Base-by-base conservation (phyloP, 352 stramenopile species). In the Phytophthora ramorum region DNA sequence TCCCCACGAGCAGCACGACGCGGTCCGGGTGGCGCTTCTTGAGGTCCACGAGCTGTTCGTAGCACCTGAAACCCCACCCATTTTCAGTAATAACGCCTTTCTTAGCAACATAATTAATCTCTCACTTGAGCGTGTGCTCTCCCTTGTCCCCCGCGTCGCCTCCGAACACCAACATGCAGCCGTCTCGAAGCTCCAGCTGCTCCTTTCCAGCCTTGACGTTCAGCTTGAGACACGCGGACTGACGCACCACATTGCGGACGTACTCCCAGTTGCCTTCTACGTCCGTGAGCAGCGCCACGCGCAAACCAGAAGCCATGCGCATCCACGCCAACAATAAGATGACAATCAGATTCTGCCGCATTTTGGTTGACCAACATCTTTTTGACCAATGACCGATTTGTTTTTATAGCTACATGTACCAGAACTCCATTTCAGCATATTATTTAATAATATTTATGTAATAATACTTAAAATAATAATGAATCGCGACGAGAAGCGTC, bases 61-160 rank as follows among this genome's bases (percentile, higher is more conserved):
- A 94, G 69, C 85, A 93, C 46, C 84, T 87, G 30, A 46, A 14
- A 54, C 7, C 13, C 14, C 12, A 47, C 8, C 4, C 43, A 37
- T 14, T 35, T 37, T 50, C 14, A 20, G 16, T 52, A 20, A 19
- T 35, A 37, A 10, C 28, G 13, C 2, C 40, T 7, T 24, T 46
- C 40, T 4, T 46, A 26, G 20, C 7, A 1, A 26, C 10, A 46
- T 26, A 48, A 22, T 20, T 43, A 82, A 32, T 26, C 10, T 43
- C 58, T 30, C 47, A 89, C 80, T 86, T 85, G 53, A 98, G 79
- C 32, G 96, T 96, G 40, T 96, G 80, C 16, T 78, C 76, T 54
- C 91, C 92, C 71, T 98, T 98, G 72, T 98, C 94, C 7, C 95
- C 92, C 0, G 76, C 83, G 59, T 98, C 93, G 37, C 94, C 94